phyloP scores from a whole-genome alignment of 2,329 filamentous ascomycete genomes.

The Penicillium brasilianum region DNA sequence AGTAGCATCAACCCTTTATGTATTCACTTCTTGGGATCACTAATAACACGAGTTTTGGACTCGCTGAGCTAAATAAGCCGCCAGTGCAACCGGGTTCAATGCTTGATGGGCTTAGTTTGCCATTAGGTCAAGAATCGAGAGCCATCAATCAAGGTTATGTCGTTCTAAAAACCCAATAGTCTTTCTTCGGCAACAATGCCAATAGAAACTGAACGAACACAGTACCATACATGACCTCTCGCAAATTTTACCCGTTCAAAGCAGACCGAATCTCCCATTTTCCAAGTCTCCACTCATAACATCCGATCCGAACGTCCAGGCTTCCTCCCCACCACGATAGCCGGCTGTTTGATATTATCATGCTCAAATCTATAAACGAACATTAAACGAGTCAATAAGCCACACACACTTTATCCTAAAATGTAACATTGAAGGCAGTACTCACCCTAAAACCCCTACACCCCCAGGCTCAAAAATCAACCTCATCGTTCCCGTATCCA shows the following conservation, averaged over 20 bases:
- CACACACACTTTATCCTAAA: neutral
- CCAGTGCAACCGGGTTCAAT: too few relatives aligned
- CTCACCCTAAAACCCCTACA: slow-evolving; percentile 25
- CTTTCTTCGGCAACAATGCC: too few relatives aligned
- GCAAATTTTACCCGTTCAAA: neutral
- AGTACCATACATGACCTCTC: too few relatives aligned
- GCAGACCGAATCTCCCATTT: neutral
- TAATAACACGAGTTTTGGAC: too few relatives aligned
- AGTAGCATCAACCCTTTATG: too few relatives aligned
- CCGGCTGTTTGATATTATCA: slow-evolving; percentile 9
- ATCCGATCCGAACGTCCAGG: slow-evolving; percentile 22
- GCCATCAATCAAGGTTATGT: too few relatives aligned
- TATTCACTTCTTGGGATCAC: too few relatives aligned
- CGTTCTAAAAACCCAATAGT: too few relatives aligned
- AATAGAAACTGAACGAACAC: too few relatives aligned
- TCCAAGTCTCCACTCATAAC: neutral
- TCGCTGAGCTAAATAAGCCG: too few relatives aligned
- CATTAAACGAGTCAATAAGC: neutral
- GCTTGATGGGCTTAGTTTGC: too few relatives aligned
- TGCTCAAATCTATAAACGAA: slow-evolving; percentile 1
- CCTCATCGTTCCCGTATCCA: slow-evolving; percentile 19
- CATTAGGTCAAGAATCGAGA: too few relatives aligned
- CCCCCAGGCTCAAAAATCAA: slow-evolving; percentile 23
- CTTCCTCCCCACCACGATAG: slow-evolving; percentile 7
- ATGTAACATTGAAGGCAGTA: neutral